phyloP scores from a whole-genome alignment of 139 green algal genomes.

The Spirogloea muscicola region DNA sequence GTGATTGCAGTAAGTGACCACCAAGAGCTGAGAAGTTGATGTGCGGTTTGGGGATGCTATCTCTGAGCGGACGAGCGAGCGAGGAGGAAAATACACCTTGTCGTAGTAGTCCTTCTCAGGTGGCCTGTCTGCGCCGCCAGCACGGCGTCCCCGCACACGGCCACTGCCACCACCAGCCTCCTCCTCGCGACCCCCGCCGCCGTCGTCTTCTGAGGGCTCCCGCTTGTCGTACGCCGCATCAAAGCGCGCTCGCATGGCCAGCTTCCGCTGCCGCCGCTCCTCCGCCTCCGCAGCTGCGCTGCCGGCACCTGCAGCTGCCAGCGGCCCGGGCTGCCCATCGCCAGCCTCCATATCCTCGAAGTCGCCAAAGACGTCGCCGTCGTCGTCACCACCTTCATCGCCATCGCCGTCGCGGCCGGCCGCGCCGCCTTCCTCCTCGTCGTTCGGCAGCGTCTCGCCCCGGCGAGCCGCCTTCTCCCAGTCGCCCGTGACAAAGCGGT shows the following conservation, averaged over 20 bases:
- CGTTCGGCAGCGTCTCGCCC: conserved; percentile 68
- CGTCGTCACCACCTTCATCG: conserved; percentile 59
- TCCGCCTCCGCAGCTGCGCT: conserved; percentile 50
- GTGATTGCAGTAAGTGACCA: no score
- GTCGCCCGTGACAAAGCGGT: conserved; percentile 73
- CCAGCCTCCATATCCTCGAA: conserved; percentile 95
- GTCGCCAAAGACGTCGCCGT: conserved; percentile 79
- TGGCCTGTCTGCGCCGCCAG: no score
- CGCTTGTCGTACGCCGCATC: conserved; percentile 25
- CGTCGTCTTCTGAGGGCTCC: no score
- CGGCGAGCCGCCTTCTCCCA: conserved; percentile 76
- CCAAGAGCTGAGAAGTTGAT: no score
- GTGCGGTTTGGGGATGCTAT: no score
- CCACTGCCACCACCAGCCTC: no score
- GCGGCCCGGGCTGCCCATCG: conserved; percentile 52
- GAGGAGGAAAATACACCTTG: no score
- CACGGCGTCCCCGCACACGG: no score
- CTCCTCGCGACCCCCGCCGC: no score
- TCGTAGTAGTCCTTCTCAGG: no score
- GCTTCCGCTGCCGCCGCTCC: conserved; percentile 31
- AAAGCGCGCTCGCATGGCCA: conserved; percentile 34
- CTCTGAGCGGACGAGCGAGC: no score
- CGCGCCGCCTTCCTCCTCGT: conserved; percentile 49
- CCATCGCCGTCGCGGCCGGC: conserved; percentile 53
- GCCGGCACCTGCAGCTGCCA: conserved; percentile 79